Base-by-base conservation (phyloP, 331 rosid genomes). In the Telfairia occidentalis region DNA sequence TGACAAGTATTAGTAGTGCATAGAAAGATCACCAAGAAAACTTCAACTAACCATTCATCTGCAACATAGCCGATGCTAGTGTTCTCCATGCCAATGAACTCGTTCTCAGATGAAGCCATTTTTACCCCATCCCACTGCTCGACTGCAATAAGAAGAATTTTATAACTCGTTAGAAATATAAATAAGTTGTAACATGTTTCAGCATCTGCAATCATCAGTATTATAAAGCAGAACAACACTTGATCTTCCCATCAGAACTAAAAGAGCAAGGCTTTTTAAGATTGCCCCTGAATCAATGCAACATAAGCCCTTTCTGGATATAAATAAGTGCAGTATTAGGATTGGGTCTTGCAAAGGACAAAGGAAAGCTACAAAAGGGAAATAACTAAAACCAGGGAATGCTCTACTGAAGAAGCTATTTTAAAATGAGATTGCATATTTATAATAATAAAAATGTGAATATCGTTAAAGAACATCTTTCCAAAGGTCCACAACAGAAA, bases 41-140 rank as follows among this genome's bases (percentile, higher is more conserved):
- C 63, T 78, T 67, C 38, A 42, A 50, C 97, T 88, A 74, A 94
- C 98, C 97, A 94, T 74, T 90, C 96, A 84, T 94, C 96, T 46
- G 87, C 92, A 6, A 85, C 81, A 59, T 89, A 88, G 79, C 98
- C 98, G 10, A 91, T 94, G 78, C 63, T 76, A 45, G 34, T 55
- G 16, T 66, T 78, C 66, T 57, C 45, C 72, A 19, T 23, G 80
- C 48, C 92, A 74, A 61, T 76, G 85, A 67, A 82, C 55, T 15
- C 45, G 12, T 75, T 64, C 76, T 48, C 73, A 76, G 84, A 76
- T 40, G 83, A 75, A 67, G 90, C 87, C 66, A 85, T 69, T 32
- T 85, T 90, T 29, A 82, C 65, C 57, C 77, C 96, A 85, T 94
- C 96, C 98, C 98, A 94, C 53, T 83, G 79, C n/a, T 91, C 82